These are phyloP conservation scores for Cryphonectria naterciae DNA, from an alignment of 2,329 filamentous ascomycete species.

Conservation along the genomic window DNA sequence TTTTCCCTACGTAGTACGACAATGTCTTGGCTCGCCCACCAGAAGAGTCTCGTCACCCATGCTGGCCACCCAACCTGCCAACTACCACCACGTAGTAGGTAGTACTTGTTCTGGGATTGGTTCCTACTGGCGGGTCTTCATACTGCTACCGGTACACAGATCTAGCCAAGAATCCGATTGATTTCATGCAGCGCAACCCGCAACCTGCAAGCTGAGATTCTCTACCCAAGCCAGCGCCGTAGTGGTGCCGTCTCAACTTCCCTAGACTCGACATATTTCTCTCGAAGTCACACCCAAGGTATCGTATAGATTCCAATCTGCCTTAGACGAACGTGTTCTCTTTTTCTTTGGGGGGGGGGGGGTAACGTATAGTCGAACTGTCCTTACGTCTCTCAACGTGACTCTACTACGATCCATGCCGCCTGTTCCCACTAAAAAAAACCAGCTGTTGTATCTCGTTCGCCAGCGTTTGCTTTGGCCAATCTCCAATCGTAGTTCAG, in stretches of 20 bases:
- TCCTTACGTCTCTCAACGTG: not conserved
- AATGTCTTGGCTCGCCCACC: not conserved
- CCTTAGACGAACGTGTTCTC: not conserved
- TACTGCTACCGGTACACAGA: slow-evolving; percentile 3
- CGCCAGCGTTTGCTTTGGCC: not conserved
- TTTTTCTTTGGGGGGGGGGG: not conserved
- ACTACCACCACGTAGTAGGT: not conserved
- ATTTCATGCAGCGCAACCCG: not conserved
- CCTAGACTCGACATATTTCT: not conserved
- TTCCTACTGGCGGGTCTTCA: not conserved
- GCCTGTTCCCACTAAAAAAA: not conserved
- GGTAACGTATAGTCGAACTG: not conserved
- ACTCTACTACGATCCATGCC: not conserved
- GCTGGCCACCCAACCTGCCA: not conserved
- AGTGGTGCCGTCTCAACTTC: not conserved
- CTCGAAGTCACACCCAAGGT: not conserved
- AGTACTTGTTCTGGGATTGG: not conserved
- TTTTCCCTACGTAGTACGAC: not conserved
- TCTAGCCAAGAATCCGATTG: slow-evolving; percentile 10
- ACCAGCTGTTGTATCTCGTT: not conserved
- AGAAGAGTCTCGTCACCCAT: not conserved
- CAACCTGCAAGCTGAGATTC: not conserved
- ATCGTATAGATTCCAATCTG: not conserved
- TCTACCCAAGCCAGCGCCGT: not conserved
- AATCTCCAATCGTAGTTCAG: not conserved